Conservation (phyloP, 2,329 filamentous ascomycete genomes). For the Madurella mycetomatis region DNA sequence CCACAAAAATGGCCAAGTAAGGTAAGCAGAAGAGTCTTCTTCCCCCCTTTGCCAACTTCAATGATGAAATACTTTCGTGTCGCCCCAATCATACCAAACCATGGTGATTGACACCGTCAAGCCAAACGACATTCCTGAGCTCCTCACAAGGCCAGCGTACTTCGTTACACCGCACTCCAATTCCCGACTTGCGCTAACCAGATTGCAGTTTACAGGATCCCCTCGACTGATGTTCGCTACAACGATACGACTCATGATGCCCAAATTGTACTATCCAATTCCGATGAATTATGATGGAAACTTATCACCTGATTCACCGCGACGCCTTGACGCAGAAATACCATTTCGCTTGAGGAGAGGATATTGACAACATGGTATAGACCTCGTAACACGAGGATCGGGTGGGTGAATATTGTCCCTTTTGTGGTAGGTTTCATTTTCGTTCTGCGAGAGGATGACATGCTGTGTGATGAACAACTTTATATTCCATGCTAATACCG, state of each 20-base stretch:
- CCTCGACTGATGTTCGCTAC: not conserved
- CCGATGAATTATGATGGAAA: constrained; percentile 33
- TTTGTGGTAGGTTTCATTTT: constrained; percentile 32
- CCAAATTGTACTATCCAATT: constrained; percentile 43
- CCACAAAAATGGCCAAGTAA: not conserved
- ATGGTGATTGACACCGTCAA: constrained; percentile 54
- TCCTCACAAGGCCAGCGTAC: not conserved
- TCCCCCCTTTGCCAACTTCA: constrained; percentile 1
- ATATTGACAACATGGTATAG: not conserved
- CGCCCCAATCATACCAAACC: constrained; percentile 54
- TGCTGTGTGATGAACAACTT: constrained; percentile 64
- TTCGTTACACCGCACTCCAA: not conserved
- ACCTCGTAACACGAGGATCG: not conserved
- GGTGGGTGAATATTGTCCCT: constrained; percentile 50
- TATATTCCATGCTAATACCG: constrained; percentile 76
- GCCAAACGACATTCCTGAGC: constrained; percentile 47
- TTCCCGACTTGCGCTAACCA: constrained; percentile 14
- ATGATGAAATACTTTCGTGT: constrained; percentile 53
- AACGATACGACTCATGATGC: constrained; percentile 34
- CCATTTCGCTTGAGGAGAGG: not conserved
- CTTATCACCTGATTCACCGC: constrained; percentile 19
- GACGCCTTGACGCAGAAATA: not conserved
- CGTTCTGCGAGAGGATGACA: constrained; percentile 2
- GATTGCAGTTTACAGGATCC: constrained; percentile 13
- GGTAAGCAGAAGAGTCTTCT: constrained; percentile 19